phyloP scores from a whole-genome alignment of 495 filamentous ascomycete species.

The Terfezia claveryi region DNA sequence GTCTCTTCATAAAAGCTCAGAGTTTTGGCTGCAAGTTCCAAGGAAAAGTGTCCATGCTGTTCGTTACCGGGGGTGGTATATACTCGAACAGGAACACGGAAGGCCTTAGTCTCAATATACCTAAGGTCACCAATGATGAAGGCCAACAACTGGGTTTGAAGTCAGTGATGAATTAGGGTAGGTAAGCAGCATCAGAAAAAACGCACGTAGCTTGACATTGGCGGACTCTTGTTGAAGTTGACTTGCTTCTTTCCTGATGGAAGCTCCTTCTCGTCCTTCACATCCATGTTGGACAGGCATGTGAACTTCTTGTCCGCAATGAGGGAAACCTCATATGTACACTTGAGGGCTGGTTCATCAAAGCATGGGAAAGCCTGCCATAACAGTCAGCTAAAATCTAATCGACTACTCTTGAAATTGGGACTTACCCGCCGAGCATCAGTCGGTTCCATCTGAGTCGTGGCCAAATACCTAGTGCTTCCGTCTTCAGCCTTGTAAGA shows the following conservation, averaged over 20 bases:
- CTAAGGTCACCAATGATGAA: slow-evolving; percentile 59
- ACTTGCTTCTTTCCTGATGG: slow-evolving; percentile 42
- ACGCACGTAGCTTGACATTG: slow-evolving; percentile 48
- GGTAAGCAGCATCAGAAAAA: background rate
- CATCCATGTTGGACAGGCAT: slow-evolving; percentile 65
- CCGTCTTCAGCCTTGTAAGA: slow-evolving; percentile 48
- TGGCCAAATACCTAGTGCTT: slow-evolving; percentile 40
- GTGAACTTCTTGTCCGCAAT: slow-evolving; percentile 52
- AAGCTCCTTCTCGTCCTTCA: slow-evolving; percentile 39
- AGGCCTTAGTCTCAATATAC: slow-evolving; percentile 49
- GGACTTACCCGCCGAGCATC: slow-evolving; percentile 35
- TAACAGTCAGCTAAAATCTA: background rate
- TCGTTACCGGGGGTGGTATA: slow-evolving; percentile 42
- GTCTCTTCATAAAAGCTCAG: slow-evolving; percentile 54
- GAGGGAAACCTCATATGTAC: slow-evolving; percentile 49
- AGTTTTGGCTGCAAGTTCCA: slow-evolving; percentile 45
- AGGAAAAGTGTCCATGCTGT: slow-evolving; percentile 44
- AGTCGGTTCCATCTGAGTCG: slow-evolving; percentile 66
- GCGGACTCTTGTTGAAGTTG: slow-evolving; percentile 48
- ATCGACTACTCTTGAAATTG: background rate
- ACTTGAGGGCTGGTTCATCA: slow-evolving; percentile 56
- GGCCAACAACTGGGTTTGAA: slow-evolving; percentile 31
- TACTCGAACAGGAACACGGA: slow-evolving; percentile 51
- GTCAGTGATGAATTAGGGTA: slow-evolving; percentile 2
- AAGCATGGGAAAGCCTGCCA: slow-evolving; percentile 47